These are phyloP conservation scores for Lentinula raphanica DNA, from an alignment of 768 basidiomycete species.

Conservation along the genomic window DNA sequence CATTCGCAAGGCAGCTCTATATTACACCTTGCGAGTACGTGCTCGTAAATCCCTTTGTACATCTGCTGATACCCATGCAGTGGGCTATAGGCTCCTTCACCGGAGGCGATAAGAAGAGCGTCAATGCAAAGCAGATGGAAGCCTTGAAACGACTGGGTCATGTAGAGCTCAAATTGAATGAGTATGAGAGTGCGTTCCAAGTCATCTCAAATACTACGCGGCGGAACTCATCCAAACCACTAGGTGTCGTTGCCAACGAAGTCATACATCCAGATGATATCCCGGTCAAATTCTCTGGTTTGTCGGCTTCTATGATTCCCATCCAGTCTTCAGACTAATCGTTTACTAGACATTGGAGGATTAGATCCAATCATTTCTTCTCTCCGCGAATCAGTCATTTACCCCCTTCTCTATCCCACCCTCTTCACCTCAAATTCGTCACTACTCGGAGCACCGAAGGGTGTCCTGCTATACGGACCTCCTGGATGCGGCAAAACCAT, in stretches of 20 bases:
- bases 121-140: slow-evolving; percentile 66
- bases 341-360: slow-evolving; percentile 76
- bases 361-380: slow-evolving; percentile 86
- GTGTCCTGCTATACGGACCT: slow-evolving; percentile 92
- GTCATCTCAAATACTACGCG: not conserved
- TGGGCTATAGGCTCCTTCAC: slow-evolving; percentile 59
- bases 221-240: not conserved
- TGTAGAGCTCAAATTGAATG: slow-evolving; percentile 70
- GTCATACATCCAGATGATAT: slow-evolving; percentile 93
- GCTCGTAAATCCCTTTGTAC: not conserved
- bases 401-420: slow-evolving; percentile 85
- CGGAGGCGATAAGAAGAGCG: slow-evolving; percentile 51
- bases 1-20: slow-evolving; percentile 61
- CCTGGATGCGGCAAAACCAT: slow-evolving; percentile 99
- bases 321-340: slow-evolving; percentile 17
- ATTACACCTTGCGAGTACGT: slow-evolving; percentile 68
- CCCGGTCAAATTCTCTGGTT: slow-evolving; percentile 66
- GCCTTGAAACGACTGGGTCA: slow-evolving; percentile 69
- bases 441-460: slow-evolving; percentile 88
- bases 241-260: slow-evolving; percentile 85
- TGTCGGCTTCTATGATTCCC: slow-evolving; percentile 11
- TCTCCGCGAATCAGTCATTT: slow-evolving; percentile 92
- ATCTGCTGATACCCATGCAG: slow-evolving; percentile 26
- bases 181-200: slow-evolving; percentile 74
- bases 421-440: slow-evolving; percentile 79